These are phyloP conservation scores for Aleurites moluccanus DNA, from an alignment of 441 rosid species.

Conservation along the genomic window DNA sequence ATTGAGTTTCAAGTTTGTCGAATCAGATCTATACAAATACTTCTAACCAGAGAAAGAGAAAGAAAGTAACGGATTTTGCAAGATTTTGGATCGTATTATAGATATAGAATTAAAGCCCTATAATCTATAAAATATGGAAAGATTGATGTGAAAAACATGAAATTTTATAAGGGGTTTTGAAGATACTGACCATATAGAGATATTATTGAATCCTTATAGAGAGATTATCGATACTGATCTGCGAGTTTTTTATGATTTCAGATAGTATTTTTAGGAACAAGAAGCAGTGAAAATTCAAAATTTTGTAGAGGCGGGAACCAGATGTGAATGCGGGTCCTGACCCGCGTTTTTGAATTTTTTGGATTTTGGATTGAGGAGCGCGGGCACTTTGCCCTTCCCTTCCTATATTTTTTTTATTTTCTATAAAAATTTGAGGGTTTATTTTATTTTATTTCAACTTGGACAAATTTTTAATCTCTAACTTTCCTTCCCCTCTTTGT, in stretches of 20 bases:
- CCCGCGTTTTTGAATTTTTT: slow-evolving; percentile 41
- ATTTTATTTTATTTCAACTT: too few species aligned
- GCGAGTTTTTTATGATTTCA: neutral
- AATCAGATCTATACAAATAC: neutral
- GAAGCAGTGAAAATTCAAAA: neutral
- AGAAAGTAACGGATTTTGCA: neutral
- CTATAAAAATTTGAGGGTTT: too few species aligned
- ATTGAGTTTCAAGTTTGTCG: slow-evolving; percentile 9
- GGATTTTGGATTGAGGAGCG: neutral
- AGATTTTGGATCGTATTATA: neutral
- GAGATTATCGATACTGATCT: neutral
- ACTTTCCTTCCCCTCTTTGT: too few species aligned
- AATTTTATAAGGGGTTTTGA: neutral
- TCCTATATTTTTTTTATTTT: too few species aligned
- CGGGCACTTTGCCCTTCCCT: neutral
- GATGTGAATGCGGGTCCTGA: slow-evolving; percentile 33
- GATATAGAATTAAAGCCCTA: neutral
- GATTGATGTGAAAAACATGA: neutral
- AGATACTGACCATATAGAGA: slow-evolving; percentile 13
- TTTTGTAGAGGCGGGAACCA: slow-evolving; percentile 55
- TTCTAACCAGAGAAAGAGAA: neutral
- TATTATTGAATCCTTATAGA: neutral
- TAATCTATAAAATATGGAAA: neutral
- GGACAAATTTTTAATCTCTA: too few species aligned
- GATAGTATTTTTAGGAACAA: neutral